Base-by-base conservation (phyloP, 768 basidiomycete genomes). In the Tylopilus sp. region DNA sequence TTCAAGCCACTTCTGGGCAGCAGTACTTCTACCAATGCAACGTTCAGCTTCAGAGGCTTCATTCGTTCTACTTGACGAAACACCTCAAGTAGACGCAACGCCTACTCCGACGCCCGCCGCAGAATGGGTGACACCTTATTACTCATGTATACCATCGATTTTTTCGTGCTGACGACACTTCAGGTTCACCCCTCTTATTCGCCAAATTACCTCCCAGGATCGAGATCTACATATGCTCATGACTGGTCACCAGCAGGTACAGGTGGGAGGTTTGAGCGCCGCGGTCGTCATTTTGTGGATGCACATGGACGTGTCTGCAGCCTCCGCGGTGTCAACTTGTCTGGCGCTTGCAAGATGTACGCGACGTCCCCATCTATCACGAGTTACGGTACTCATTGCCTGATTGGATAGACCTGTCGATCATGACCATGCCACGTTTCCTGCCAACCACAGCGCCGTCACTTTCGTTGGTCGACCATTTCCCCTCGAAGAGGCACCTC, bases 401-500 rank as follows among this genome's bases (percentile, higher is more conserved):
- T 26, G 20, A 12, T 44, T 20, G 28, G 39, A 42, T 58, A 92
- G 90, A 11, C 89, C 91, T 23, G 70, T 71, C 11, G 81, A 90
- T 61, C 79, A 88, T 59, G 76, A 86, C 46, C 78, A 88, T 50
- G 77, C 77, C 48, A 70, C 74, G 2, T 93, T 91, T 59, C 90
- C 88, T 39, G 76, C 77, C 3, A 75, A 81, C 33, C 81, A 81
- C 48, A 72, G 79, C 43, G 67, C 73, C 2, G 83, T 92, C 3
- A 90, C 86, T 1, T 99, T 98, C 66, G 86, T 95, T 22, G 89
- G 88, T 11, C 75, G 93, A 18, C 97, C 97, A 1, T 98, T 98
- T 66, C 88, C 95, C 10, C 73, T 98, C 2, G 81, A 86, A 40
- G 88, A 98, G 55, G 95, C 95, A 0, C 87, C 80, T 26, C 84